Evolutionary conservation across 2,329 filamentous ascomycete genomes (phyloP), one percentile per base, ranked within the genome.

Genomic region (Verticillium isaacii): DNA sequence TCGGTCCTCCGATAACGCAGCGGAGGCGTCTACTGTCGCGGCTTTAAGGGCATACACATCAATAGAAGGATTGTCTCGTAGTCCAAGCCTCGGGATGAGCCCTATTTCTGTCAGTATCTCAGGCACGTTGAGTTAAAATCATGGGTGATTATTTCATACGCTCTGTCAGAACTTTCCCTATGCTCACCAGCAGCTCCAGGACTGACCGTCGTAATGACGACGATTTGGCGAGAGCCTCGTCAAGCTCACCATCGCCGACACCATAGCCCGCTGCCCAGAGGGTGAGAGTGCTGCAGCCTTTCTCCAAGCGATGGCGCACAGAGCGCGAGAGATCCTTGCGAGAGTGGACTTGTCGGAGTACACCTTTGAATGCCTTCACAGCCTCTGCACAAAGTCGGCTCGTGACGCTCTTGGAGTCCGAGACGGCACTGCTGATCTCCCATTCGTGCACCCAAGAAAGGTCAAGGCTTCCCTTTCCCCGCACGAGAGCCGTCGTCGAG

Each of bases 221-320:
- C 4, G 60, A 61, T 2, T 54, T 54, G 11, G 12, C 14, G 15
- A 61, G n/a, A 2, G 12, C 19, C 17, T 58, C 37, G 41, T 61
- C 60, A 5, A 61, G n/a, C 14, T 56, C 32, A 4, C 60, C 60
- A 1, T 29, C 7, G 3, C 32, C 14, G 7, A 61, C 19, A 19
- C 34, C 39, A 17, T 61, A 56, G 1, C 60, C 60, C 4, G 34
- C 56, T 3, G 52, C 56, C 60, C 60, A 61, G 2, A 61, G 29
- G 2, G 57, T 61, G 4, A 61, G 52, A 15, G 60, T 19, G 25
- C 32, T 37, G 17, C 60, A 56, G 14, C 60, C 41, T 23, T 19
- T 50, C 17, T 61, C 52, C 11, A 57, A 23, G 15, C n/a, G 57
- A 25, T 56, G 37, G 32, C 32, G 4, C 9, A 15, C 6, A 25